These are phyloP conservation scores for Scenedesmus sp. DNA, from an alignment of 163 green algal species.

Conservation along the genomic window DNA sequence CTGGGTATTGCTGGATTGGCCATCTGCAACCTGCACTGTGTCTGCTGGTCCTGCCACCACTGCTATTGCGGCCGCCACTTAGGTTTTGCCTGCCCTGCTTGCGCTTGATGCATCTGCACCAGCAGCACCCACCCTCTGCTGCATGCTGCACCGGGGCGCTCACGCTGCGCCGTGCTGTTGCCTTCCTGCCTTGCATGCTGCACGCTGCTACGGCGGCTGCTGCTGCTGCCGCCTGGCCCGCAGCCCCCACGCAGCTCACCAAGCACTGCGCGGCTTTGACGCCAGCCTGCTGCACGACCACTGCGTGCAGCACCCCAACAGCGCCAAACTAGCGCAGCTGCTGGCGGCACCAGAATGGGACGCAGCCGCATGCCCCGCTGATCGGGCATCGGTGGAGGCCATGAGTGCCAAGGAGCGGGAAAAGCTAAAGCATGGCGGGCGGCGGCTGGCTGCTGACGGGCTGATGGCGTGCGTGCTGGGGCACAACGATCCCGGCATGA, in stretches of 20 bases:
- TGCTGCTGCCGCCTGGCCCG: background rate
- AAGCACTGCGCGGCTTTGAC: background rate
- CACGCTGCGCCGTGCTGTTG: background rate
- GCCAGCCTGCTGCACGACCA: background rate
- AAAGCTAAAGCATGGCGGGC: background rate
- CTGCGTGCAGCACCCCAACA: background rate
- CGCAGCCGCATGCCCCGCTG: background rate
- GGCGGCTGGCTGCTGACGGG: background rate
- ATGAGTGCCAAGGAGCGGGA: background rate
- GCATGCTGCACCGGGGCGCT: too few species aligned
- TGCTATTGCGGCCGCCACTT: too few species aligned
- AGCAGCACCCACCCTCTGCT: too few species aligned
- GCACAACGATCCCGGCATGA: background rate
- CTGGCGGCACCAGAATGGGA: background rate
- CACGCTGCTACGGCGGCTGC: too few species aligned
- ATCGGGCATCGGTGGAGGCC: background rate
- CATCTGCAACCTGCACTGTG: background rate
- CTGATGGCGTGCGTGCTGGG: constrained; percentile 12
- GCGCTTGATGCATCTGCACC: too few species aligned
- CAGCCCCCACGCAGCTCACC: background rate
- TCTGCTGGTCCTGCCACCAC: background rate
- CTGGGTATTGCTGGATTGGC: background rate
- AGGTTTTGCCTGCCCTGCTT: too few species aligned
- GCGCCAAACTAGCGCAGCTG: background rate
- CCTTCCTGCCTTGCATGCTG: background rate